phyloP scores from a whole-genome alignment of 192 early-diverging fungal species.

The Coemansia sp. region DNA sequence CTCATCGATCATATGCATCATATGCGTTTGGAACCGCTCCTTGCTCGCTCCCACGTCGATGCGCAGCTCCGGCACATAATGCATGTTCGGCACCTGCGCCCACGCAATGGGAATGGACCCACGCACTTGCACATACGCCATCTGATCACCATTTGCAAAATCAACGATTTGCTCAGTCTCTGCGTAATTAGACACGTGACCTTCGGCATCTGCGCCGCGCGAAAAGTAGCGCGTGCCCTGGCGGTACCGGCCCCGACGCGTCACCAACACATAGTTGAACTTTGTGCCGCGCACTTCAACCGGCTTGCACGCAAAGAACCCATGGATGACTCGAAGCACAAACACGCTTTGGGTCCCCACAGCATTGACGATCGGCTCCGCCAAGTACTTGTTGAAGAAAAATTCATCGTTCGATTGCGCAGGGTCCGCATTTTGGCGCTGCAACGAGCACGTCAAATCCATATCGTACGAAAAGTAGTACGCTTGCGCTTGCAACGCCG shows the following conservation, averaged over 20 bases:
- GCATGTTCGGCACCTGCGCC: constrained; percentile 88
- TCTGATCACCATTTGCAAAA: constrained; percentile 45
- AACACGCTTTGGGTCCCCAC: constrained; percentile 60
- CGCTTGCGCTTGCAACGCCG: constrained; percentile 54
- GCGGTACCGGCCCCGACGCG: constrained; percentile 78
- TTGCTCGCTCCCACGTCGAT: constrained; percentile 57
- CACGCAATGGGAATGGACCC: constrained; percentile 96
- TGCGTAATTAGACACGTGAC: constrained; percentile 95
- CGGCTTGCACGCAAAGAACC: constrained; percentile 68
- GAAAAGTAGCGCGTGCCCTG: constrained; percentile 90
- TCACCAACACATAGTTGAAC: constrained; percentile 79
- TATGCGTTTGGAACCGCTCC: constrained; percentile 42
- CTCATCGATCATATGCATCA: constrained; percentile 42
- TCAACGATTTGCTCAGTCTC: constrained; percentile 95
- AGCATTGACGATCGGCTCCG: constrained; percentile 54
- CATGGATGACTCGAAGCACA: constrained; percentile 88
- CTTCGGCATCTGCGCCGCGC: constrained; percentile 87
- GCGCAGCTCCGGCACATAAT: constrained; percentile 86
- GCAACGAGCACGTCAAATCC: constrained; percentile 83
- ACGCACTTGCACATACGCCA: constrained; percentile 89
- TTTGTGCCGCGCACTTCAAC: constrained; percentile 63
- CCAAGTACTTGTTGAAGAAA: constrained; percentile 86
- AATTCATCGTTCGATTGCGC: constrained; percentile 83
- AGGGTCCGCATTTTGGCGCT: constrained; percentile 53
- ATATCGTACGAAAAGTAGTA: constrained; percentile 86